Percentiles rank a stretch among this genome's conserved stretches.
These are phyloP conservation scores for Ustilago nuda DNA, from an alignment of 1,284 basidiomycete species.

Conservation along the genomic window DNA sequence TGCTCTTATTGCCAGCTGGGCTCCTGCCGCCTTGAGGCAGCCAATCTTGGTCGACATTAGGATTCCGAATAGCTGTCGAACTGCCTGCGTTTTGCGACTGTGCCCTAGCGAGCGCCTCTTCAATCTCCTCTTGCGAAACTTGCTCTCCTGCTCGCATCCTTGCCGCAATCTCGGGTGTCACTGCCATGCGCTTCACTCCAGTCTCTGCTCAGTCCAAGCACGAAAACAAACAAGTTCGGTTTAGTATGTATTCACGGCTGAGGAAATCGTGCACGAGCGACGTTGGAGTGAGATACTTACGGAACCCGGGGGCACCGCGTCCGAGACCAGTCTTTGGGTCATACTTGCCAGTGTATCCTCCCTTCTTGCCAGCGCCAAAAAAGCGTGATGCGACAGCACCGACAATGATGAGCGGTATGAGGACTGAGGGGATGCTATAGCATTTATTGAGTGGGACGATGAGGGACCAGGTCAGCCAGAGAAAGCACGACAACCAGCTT, in stretches of 20 bases:
- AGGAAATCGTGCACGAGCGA: background rate
- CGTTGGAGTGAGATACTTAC: constrained; percentile 14
- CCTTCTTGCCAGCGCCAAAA: constrained; percentile 23
- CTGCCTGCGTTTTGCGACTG: constrained; percentile 28
- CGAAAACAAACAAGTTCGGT: constrained; percentile 19
- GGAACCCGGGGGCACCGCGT: constrained; percentile 64
- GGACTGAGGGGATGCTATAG: constrained; percentile 49
- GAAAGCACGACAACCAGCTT: too few relatives aligned
- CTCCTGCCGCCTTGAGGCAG: constrained; percentile 40
- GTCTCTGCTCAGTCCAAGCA: constrained; percentile 40
- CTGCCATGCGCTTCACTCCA: constrained; percentile 57
- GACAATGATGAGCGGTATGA: constrained; percentile 51
- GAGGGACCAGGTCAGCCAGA: background rate
- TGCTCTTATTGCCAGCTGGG: constrained; percentile 42
- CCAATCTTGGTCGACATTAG: constrained; percentile 52
- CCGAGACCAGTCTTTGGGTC: constrained; percentile 65
- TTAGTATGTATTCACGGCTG: background rate
- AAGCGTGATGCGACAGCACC: constrained; percentile 47
- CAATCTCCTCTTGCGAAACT: constrained; percentile 62
- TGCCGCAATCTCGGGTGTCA: constrained; percentile 62
- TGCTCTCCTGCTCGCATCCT: constrained; percentile 64
- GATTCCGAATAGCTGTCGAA: constrained; percentile 43
- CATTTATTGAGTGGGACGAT: background rate
- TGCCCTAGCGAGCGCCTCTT: constrained; percentile 44
- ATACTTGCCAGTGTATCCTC: constrained; percentile 50